Conservation (phyloP, 2,329 filamentous ascomycete species). For the Dactylellina haptotyla region DNA sequence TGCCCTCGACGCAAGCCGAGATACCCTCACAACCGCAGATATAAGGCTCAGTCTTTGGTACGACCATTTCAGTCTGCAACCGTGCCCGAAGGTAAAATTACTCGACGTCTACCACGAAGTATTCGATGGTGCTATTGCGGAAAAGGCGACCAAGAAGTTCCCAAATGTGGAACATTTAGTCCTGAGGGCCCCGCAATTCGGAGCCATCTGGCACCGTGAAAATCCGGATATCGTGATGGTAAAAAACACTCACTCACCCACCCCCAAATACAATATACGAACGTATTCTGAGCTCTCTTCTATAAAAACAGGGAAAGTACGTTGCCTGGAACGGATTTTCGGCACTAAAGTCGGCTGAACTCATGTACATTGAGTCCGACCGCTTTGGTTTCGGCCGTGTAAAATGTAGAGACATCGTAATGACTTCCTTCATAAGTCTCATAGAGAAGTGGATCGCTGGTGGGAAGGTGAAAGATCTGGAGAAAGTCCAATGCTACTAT, state of each 20-base stretch:
- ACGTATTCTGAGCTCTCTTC: background rate
- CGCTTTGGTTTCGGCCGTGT: background rate
- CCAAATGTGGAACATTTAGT: conserved; percentile 28
- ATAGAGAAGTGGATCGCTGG: conserved; percentile 11
- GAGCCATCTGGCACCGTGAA: background rate
- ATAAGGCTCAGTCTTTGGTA: background rate
- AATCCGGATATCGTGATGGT: background rate
- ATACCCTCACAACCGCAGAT: conserved; percentile 21
- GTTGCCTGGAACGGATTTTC: conserved; percentile 2
- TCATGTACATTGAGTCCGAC: background rate
- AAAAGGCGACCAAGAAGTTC: conserved; percentile 12
- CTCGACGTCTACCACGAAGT: background rate
- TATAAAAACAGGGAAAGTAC: conserved; percentile 7
- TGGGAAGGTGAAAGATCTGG: conserved; percentile 2
- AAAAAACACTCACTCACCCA: background rate
- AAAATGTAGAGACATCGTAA: background rate
- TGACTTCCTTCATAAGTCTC: background rate
- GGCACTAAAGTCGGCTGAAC: conserved; percentile 3
- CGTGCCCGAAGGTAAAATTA: conserved; percentile 33
- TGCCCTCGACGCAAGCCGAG: conserved; percentile 13
- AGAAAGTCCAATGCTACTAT: conserved; percentile 7
- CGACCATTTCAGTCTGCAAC: conserved; percentile 16
- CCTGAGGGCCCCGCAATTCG: background rate
- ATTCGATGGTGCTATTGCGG: background rate
- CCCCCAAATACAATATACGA: background rate